A percentile compares a stretch with the other conserved stretches of the same genome.
phyloP scores from a whole-genome alignment of 2,329 filamentous ascomycete species.

The Atkinsonella hypoxylon region DNA sequence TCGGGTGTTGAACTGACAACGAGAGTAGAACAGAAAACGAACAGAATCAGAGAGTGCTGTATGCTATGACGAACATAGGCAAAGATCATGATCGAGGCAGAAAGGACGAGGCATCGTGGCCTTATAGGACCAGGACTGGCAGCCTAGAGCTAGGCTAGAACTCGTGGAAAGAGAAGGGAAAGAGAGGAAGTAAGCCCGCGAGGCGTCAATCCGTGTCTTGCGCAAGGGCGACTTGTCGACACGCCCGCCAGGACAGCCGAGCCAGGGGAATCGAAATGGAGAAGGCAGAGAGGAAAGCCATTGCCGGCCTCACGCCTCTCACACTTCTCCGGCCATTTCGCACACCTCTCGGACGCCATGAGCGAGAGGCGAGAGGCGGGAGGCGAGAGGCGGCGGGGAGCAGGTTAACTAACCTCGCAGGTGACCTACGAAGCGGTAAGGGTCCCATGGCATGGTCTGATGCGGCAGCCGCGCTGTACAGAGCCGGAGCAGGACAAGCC shows the following conservation, averaged over 20 bases:
- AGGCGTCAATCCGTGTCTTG: constrained; percentile 1
- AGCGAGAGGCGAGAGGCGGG: background rate
- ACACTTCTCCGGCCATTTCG: background rate
- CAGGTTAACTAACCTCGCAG: constrained; percentile 10
- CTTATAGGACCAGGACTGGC: constrained; percentile 31
- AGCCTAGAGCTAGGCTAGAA: constrained; percentile 2
- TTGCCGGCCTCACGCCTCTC: background rate
- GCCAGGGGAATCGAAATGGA: background rate
- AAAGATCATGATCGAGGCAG: constrained; percentile 14
- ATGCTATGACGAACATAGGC: constrained; percentile 12
- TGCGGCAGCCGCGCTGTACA: constrained; percentile 10
- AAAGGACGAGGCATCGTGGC: constrained; percentile 35
- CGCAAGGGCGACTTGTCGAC: constrained; percentile 2
- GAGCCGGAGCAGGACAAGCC: constrained; percentile 13
- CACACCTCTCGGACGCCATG: background rate
- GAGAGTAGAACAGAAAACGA: constrained; percentile 5
- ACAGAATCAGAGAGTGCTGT: constrained; percentile 9
- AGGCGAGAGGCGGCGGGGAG: background rate
- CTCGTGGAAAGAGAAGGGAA: background rate
- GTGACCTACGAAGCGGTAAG: constrained; percentile 16
- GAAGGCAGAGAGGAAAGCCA: background rate
- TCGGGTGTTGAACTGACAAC: constrained; percentile 4
- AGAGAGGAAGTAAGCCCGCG: background rate
- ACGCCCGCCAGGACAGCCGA: constrained; percentile 2
- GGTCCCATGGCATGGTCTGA: constrained; percentile 11